These are phyloP conservation scores for Phytomonas francai DNA, from an alignment of 208 protist species.

Conservation along the genomic window DNA sequence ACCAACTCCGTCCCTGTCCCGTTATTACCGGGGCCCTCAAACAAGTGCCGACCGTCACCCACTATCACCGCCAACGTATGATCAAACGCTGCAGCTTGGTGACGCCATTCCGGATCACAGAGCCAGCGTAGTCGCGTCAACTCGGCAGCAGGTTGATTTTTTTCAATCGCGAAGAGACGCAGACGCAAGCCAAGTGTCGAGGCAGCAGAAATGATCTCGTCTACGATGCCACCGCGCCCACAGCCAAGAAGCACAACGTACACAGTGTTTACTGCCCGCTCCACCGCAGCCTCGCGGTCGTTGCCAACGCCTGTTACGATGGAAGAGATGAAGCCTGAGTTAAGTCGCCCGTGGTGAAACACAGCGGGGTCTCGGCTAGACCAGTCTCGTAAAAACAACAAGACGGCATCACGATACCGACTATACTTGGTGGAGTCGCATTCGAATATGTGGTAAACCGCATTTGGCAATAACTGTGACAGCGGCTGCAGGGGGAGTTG, in stretches of 20 bases:
- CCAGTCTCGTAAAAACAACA: constrained; percentile 15
- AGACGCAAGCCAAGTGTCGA: constrained; percentile 50
- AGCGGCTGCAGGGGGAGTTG: constrained; percentile 96
- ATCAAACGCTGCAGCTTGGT: constrained; percentile 54
- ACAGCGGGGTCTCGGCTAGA: not conserved
- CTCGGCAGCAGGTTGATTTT: constrained; percentile 95
- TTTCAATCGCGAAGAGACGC: constrained; percentile 95
- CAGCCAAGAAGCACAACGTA: constrained; percentile 96
- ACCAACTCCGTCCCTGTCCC: not conserved
- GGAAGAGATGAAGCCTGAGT: not conserved
- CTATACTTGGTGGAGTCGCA: constrained; percentile 95
- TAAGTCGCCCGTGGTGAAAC: not conserved
- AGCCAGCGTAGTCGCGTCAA: constrained; percentile 67
- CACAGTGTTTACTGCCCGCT: constrained; percentile 17
- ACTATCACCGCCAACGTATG: constrained; percentile 88
- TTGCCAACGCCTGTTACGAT: constrained; percentile 3
- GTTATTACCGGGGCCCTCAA: constrained; percentile 7
- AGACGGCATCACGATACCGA: constrained; percentile 88
- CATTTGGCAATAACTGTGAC: constrained; percentile 94
- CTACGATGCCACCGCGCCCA: constrained; percentile 94
- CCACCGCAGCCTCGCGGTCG: constrained; percentile 11
- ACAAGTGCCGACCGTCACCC: constrained; percentile 79
- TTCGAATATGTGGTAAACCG: constrained; percentile 98
- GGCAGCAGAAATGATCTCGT: constrained; percentile 78
- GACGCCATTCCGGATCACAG: constrained; percentile 51